Percentiles rank a stretch among this genome's conserved stretches.
Evolutionary conservation across 2,329 filamentous ascomycete species (phyloP).

Genomic region (Fusarium sp.): DNA sequence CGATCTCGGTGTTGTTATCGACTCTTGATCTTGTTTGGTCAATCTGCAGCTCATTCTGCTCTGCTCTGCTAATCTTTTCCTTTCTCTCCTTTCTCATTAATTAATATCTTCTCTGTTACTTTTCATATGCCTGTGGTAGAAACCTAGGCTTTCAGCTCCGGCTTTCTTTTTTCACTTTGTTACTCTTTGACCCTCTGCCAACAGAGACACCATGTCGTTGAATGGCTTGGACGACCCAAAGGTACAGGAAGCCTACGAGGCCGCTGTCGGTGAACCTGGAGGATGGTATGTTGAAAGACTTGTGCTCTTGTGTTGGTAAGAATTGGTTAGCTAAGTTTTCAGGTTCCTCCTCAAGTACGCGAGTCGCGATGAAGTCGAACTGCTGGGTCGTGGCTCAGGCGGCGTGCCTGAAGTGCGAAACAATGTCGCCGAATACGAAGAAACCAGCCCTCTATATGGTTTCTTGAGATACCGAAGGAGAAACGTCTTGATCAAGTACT

Average conservation of each 20-base stretch:
- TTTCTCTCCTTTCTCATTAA: constrained; percentile 29
- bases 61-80: constrained; percentile 20
- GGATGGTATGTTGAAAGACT: constrained; percentile 79
- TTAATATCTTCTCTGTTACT: constrained; percentile 6
- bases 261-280: constrained; percentile 83
- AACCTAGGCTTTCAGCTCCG: constrained; percentile 14
- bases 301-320: background rate
- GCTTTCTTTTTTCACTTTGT: constrained; percentile 10
- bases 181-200: constrained; percentile 26
- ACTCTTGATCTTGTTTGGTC: constrained; percentile 10
- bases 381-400: constrained; percentile 80
- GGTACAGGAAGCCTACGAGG: constrained; percentile 87
- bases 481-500: constrained; percentile 92
- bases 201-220: constrained; percentile 78
- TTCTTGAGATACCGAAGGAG: constrained; percentile 89
- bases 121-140: constrained; percentile 10
- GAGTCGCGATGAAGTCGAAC: constrained; percentile 86
- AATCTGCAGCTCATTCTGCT: constrained; percentile 18
- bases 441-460: constrained; percentile 89
- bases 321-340: constrained; percentile 31
- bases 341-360: constrained; percentile 97
- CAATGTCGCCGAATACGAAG: constrained; percentile 81
- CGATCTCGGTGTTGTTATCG: constrained; percentile 10
- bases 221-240: constrained; percentile 89
- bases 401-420: constrained; percentile 87